phyloP scores from a whole-genome alignment of 192 early-diverging fungal species.

The Coemansia sp. region DNA sequence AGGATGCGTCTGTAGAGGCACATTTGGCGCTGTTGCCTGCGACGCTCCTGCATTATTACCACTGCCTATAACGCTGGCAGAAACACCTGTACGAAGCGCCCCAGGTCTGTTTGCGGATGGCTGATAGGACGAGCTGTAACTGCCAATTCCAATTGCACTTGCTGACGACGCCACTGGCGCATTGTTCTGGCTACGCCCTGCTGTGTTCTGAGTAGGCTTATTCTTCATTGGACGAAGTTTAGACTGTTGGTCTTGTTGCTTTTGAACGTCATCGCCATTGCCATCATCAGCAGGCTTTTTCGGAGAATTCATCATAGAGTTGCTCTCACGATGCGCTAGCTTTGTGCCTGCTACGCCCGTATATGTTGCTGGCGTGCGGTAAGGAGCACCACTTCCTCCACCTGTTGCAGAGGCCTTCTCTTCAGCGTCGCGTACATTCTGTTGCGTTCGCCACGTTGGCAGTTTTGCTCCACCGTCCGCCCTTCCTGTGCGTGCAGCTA shows the following conservation, averaged over 20 bases:
- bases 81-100: conserved; percentile 36
- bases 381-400: conserved; percentile 22
- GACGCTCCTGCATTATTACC: conserved; percentile 1
- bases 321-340: conserved; percentile 30
- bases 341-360: conserved; percentile 32
- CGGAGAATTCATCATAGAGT: conserved; percentile 17
- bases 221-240: conserved; percentile 21
- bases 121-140: conserved; percentile 34
- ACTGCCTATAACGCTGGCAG: conserved; percentile 41
- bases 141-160: conserved; percentile 52
- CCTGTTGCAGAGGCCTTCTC: conserved; percentile 9
- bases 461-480: conserved; percentile 27
- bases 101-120: conserved; percentile 14
- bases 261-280: conserved; percentile 17
- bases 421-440: conserved; percentile 38
- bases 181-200: conserved; percentile 19
- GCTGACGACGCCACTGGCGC: conserved; percentile 36
- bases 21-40: conserved; percentile 24
- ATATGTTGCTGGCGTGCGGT: conserved; percentile 39
- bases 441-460: conserved; percentile 52
- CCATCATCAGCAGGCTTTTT: conserved; percentile 34
- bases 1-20: conserved; percentile 27
- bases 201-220: conserved; percentile 19
- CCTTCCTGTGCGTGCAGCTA: conserved; percentile 25
- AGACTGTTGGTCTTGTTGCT: conserved; percentile 16